These are phyloP conservation scores for Ramaria rubella DNA, from an alignment of 768 basidiomycete genomes.

Conservation along the genomic window DNA sequence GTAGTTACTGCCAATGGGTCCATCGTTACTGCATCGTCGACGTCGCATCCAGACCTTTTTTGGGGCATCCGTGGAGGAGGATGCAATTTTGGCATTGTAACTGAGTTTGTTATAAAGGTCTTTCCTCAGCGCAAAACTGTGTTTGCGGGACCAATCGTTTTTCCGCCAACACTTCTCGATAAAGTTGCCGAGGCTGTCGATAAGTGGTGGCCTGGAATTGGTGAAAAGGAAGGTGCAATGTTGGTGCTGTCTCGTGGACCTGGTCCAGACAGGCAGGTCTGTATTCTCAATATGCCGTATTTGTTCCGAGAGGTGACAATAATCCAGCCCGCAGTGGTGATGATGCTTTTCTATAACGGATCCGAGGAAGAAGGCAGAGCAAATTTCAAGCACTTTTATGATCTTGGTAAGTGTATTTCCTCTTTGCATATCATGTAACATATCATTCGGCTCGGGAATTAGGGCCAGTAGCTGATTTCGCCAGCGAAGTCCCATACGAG, in stretches of 20 bases:
- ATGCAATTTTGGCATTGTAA: conserved; percentile 34
- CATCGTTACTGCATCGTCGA: conserved; percentile 12
- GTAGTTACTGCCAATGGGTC: conserved; percentile 18
- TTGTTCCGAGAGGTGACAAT: neutral
- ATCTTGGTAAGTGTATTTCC: conserved; percentile 14
- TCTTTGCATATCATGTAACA: too few relatives aligned
- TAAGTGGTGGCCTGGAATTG: conserved; percentile 32
- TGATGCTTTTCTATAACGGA: conserved; percentile 27
- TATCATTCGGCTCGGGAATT: too few relatives aligned
- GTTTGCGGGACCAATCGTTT: conserved; percentile 38
- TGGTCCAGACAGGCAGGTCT: conserved; percentile 33
- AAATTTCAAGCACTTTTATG: conserved; percentile 20
- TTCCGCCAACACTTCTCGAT: conserved; percentile 20
- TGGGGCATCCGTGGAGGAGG: conserved; percentile 23
- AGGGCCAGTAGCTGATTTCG: conserved; percentile 35
- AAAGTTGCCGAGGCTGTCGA: conserved; percentile 20
- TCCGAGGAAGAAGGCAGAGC: conserved; percentile 20
- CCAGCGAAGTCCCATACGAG: conserved; percentile 44
- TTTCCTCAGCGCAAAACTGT: conserved; percentile 45
- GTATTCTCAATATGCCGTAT: conserved; percentile 9
- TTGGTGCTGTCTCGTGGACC: conserved; percentile 27
- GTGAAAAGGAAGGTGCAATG: conserved; percentile 35
- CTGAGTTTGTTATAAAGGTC: conserved; percentile 41
- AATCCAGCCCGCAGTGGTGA: conserved; percentile 32
- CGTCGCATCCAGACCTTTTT: conserved; percentile 19